These are phyloP conservation scores for Glarea lozoyensis DNA, from an alignment of 495 filamentous ascomycete species.

Conservation along the genomic window DNA sequence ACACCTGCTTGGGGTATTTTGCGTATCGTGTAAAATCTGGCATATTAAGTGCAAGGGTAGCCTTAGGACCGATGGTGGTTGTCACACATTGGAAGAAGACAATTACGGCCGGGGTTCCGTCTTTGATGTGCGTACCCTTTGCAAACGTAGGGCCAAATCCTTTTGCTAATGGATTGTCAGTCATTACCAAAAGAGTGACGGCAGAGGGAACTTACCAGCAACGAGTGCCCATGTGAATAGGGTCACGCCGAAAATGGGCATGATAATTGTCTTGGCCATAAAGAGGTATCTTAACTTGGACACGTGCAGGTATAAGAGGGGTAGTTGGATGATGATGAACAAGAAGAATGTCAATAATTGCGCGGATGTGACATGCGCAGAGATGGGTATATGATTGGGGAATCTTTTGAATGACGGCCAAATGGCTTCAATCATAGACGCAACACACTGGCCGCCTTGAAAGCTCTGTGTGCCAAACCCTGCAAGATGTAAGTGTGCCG, in stretches of 20 bases:
- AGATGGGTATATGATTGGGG: slow-evolving; percentile 36
- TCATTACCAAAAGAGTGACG: background rate
- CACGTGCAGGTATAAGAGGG: slow-evolving; percentile 36
- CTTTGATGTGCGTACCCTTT: slow-evolving; percentile 17
- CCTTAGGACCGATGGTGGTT: slow-evolving; percentile 29
- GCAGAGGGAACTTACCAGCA: slow-evolving; percentile 4
- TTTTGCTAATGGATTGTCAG: slow-evolving; percentile 20
- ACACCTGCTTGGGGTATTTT: slow-evolving; percentile 8
- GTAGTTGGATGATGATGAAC: slow-evolving; percentile 37
- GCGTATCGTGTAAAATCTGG: slow-evolving; percentile 21
- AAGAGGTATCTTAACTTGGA: slow-evolving; percentile 46
- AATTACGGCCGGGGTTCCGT: slow-evolving; percentile 17
- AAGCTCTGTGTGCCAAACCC: slow-evolving; percentile 39
- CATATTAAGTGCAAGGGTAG: slow-evolving; percentile 35
- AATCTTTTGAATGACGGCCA: slow-evolving; percentile 54
- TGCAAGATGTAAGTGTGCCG: background rate
- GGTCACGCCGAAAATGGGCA: slow-evolving; percentile 37
- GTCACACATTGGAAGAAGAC: slow-evolving; percentile 26
- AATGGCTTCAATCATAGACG: slow-evolving; percentile 42
- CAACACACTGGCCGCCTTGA: slow-evolving; percentile 35
- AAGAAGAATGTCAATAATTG: slow-evolving; percentile 42
- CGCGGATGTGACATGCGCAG: too few species aligned
- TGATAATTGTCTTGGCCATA: slow-evolving; percentile 42
- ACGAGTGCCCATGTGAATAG: slow-evolving; percentile 42
- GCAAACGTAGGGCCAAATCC: slow-evolving; percentile 29